Evolutionary conservation across 306 rosid genomes (phyloP).

Genomic region (Fragaria iinumae): DNA sequence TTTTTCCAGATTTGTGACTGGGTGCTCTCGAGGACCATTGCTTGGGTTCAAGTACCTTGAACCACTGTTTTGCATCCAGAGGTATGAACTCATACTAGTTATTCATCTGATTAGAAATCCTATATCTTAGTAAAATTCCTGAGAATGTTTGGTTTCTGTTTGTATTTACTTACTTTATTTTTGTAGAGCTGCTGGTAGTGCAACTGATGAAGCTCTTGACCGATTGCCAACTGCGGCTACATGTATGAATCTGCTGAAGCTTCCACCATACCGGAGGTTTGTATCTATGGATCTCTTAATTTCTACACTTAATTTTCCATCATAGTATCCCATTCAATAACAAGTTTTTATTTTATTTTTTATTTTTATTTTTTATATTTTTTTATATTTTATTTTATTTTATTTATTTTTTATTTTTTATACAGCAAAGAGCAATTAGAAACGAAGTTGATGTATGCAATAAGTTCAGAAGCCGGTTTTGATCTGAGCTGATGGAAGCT

Average conservation of each 20-base stretch:
- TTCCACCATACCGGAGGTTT: slow-evolving; percentile 96
- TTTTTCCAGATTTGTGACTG: slow-evolving; percentile 82
- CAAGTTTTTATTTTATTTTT: background rate
- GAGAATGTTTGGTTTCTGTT: background rate
- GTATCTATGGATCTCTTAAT: slow-evolving; percentile 13
- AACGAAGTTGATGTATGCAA: slow-evolving; percentile 81
- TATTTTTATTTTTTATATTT: slow-evolving; percentile 7
- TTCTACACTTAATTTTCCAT: background rate
- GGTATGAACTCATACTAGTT: slow-evolving; percentile 39
- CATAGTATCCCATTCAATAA: background rate
- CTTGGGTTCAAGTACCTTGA: slow-evolving; percentile 91
- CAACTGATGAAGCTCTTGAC: slow-evolving; percentile 88
- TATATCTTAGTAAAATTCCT: slow-evolving; percentile 4
- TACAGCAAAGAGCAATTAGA: slow-evolving; percentile 92
- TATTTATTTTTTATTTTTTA: background rate
- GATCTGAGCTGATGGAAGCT: slow-evolving; percentile 70
- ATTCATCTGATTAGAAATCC: background rate
- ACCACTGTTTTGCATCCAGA: slow-evolving; percentile 90
- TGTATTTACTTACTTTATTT: background rate
- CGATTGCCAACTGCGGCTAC: slow-evolving; percentile 97
- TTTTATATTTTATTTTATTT: too few species aligned
- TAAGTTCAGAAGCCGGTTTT: slow-evolving; percentile 93
- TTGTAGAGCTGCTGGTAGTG: slow-evolving; percentile 84
- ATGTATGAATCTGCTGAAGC: slow-evolving; percentile 97
- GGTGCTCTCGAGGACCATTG: slow-evolving; percentile 97